These are phyloP conservation scores for Plasmodium cynomolgi DNA, from an alignment of 169 alveolate species.

Conservation along the genomic window DNA sequence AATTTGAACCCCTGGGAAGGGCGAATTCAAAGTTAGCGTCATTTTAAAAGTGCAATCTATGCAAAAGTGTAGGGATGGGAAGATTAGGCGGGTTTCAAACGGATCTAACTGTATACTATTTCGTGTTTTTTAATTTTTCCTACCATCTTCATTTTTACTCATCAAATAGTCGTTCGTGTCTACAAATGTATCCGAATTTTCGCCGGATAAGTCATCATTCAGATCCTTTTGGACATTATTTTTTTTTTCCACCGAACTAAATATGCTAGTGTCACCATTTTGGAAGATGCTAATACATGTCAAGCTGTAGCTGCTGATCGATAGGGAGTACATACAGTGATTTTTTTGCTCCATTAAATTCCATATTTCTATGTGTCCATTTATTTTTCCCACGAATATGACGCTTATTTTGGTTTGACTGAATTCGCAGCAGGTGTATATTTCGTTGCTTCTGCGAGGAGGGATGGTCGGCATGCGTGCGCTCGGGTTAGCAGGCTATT, in stretches of 20 bases:
- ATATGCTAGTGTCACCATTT: slow-evolving; percentile 11
- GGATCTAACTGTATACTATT: not conserved
- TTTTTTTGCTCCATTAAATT: slow-evolving; percentile 57
- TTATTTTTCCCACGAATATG: slow-evolving; percentile 63
- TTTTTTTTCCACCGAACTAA: slow-evolving; percentile 18
- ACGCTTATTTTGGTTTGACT: slow-evolving; percentile 67
- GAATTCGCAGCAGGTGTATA: slow-evolving; percentile 73
- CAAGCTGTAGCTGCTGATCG: slow-evolving; percentile 67
- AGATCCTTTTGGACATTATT: not conserved
- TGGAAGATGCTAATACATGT: slow-evolving; percentile 60
- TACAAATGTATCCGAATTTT: slow-evolving; percentile 36
- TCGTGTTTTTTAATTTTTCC: not conserved
- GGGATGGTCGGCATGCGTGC: not conserved
- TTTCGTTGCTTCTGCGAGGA: slow-evolving; percentile 55
- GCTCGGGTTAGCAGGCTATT: not conserved
- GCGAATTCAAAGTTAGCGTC: not conserved
- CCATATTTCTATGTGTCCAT: slow-evolving; percentile 77
- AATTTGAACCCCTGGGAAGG: not conserved
- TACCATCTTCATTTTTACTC: slow-evolving; percentile 69
- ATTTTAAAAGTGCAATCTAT: not conserved
- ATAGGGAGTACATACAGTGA: slow-evolving; percentile 33
- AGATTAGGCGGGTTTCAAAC: not conserved
- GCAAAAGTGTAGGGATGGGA: not conserved
- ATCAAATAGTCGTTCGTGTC: slow-evolving; percentile 69
- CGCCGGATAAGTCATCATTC: not conserved